Conservation (phyloP, 371 early-diverging fungal genomes). For the Rhizopus microsporus region DNA sequence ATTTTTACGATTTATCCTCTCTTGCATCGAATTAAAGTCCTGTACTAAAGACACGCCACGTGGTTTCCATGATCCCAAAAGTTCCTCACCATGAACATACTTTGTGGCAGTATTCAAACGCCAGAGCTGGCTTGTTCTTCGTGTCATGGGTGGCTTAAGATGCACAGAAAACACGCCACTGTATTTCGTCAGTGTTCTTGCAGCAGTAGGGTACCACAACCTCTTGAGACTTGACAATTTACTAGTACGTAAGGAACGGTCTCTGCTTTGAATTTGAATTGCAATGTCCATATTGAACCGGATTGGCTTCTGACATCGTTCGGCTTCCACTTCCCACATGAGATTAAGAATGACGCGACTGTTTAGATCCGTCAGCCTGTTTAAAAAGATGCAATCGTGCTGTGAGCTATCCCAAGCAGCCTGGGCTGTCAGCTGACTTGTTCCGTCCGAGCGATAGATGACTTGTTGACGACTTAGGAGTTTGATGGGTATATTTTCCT, state of each 20-base stretch:
- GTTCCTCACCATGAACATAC: conserved; percentile 88
- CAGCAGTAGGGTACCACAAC: conserved; percentile 29
- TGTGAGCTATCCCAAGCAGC: conserved; percentile 87
- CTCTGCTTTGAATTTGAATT: conserved; percentile 63
- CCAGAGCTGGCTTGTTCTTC: conserved; percentile 68
- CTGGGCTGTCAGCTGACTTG: conserved; percentile 57
- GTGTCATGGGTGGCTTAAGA: conserved; percentile 61
- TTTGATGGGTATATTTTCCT: conserved; percentile 56
- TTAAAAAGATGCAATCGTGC: conserved; percentile 74
- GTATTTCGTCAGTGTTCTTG: conserved; percentile 44
- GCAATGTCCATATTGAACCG: conserved; percentile 68
- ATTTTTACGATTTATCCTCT: conserved; percentile 35
- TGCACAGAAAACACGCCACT: conserved; percentile 60
- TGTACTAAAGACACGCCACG: conserved; percentile 73
- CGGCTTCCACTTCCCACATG: conserved; percentile 61
- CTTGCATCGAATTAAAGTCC: conserved; percentile 54
- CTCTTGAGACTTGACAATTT: conserved; percentile 41
- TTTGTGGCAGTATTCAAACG: conserved; percentile 72
- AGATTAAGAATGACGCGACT: conserved; percentile 62
- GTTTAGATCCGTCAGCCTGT: conserved; percentile 63
- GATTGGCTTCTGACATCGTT: conserved; percentile 58
- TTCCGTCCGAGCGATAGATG: conserved; percentile 60
- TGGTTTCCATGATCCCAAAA: conserved; percentile 74
- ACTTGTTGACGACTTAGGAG: conserved; percentile 52
- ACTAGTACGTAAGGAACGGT: conserved; percentile 36